phyloP scores from a whole-genome alignment of 257 asterid genomes.

The Solanum bulbocastanum region DNA sequence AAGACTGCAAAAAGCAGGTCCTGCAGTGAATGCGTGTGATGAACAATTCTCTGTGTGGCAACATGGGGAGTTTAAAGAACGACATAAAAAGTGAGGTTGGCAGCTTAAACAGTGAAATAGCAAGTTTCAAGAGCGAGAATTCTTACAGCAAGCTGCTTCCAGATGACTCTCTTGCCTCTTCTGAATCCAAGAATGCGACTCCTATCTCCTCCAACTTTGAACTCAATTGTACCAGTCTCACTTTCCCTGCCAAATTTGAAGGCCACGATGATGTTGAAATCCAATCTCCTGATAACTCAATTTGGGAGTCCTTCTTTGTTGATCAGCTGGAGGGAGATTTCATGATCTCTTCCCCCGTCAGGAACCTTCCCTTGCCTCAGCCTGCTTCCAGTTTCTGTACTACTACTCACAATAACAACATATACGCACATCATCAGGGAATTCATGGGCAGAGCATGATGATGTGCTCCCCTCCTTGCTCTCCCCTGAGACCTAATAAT shows the following conservation, averaged over 20 bases:
- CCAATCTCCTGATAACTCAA: constrained; percentile 54
- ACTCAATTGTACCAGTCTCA: not conserved
- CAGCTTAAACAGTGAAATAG: constrained; percentile 8
- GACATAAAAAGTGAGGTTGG: constrained; percentile 20
- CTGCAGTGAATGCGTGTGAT: not conserved
- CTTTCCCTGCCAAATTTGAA: constrained; percentile 27
- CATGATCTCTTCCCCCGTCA: constrained; percentile 73
- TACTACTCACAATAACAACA: not conserved
- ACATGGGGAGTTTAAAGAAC: constrained; percentile 22
- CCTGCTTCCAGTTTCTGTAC: not conserved
- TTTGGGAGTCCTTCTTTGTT: constrained; percentile 58
- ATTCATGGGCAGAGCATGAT: constrained; percentile 15
- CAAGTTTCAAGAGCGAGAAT: not conserved
- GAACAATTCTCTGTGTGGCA: constrained; percentile 17
- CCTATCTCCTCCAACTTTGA: constrained; percentile 13
- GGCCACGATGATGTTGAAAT: constrained; percentile 21
- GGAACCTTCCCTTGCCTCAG: constrained; percentile 36
- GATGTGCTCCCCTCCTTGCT: constrained; percentile 49
- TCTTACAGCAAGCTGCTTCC: constrained; percentile 22
- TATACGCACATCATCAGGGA: constrained; percentile 8
- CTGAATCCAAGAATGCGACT: constrained; percentile 9
- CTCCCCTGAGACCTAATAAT: constrained; percentile 28
- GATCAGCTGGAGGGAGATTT: constrained; percentile 58
- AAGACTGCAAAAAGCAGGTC: not conserved
- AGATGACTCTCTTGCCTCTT: not conserved